Evolutionary conservation across 1,284 basidiomycete species (phyloP).

Genomic region (Porphyrellus sp.): DNA sequence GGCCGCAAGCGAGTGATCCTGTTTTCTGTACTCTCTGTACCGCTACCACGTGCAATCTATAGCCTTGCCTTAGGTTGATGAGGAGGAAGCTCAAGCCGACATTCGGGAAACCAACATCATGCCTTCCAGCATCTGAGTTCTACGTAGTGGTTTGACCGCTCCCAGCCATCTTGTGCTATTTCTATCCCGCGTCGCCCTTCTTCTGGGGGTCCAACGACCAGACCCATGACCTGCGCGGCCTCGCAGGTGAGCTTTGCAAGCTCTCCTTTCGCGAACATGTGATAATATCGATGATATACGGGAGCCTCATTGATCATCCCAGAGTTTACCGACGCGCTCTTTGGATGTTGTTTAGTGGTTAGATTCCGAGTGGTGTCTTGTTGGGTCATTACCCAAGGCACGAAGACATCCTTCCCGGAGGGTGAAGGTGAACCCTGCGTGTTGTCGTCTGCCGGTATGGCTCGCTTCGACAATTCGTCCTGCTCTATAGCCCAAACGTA

Average conservation of each 20-base stretch:
- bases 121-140: constrained; percentile 62
- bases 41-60: constrained; percentile 26
- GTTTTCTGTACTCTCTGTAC: constrained; percentile 25
- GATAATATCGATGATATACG: constrained; percentile 87
- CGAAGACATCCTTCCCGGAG: constrained; percentile 61
- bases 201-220: constrained; percentile 44
- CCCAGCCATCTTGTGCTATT: constrained; percentile 79
- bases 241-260: constrained; percentile 56
- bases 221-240: constrained; percentile 60
- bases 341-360: constrained; percentile 10
- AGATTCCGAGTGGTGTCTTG: constrained; percentile 21
- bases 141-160: constrained; percentile 80
- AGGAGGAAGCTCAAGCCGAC: constrained; percentile 1
- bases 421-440: neutral
- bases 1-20: constrained; percentile 36
- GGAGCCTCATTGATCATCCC: constrained; percentile 6
- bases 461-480: constrained; percentile 75
- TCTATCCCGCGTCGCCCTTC: constrained; percentile 46
- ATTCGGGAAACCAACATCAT: constrained; percentile 17
- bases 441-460: constrained; percentile 43
- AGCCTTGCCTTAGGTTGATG: constrained; percentile 9
- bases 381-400: constrained; percentile 62
- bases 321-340: neutral
- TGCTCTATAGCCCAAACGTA: constrained; percentile 99
- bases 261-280: constrained; percentile 86